Evolutionary conservation across 352 stramenopile genomes (phyloP).

Genomic region (Globisporangium carolinianum): DNA sequence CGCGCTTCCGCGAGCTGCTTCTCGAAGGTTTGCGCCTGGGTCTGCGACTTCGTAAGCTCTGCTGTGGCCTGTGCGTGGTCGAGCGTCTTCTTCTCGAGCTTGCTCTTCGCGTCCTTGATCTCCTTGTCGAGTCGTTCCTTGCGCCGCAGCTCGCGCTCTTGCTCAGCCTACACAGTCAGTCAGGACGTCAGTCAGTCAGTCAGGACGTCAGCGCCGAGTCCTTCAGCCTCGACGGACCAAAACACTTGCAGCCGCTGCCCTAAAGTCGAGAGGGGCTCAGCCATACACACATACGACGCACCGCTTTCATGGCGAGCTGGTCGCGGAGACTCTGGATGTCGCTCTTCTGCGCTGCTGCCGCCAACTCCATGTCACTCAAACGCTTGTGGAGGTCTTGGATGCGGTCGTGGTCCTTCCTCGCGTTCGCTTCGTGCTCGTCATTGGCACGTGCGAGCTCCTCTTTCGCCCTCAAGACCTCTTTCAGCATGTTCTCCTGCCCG

Average conservation of each 20-base stretch:
- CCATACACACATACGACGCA: constrained; percentile 10
- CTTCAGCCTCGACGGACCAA: too few relatives aligned
- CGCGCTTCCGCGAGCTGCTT: constrained; percentile 77
- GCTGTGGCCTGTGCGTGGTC: constrained; percentile 43
- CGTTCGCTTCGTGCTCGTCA: constrained; percentile 76
- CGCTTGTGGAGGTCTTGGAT: constrained; percentile 77
- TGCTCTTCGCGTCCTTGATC: constrained; percentile 84
- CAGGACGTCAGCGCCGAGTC: too few relatives aligned
- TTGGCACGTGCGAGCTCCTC: constrained; percentile 86
- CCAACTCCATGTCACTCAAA: constrained; percentile 52
- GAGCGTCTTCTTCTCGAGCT: constrained; percentile 82
- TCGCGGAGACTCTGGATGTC: constrained; percentile 85
- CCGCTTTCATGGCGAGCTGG: constrained; percentile 78
- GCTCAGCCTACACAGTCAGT: constrained; percentile 45
- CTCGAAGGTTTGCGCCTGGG: constrained; percentile 71
- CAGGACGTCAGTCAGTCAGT: constrained; percentile 8
- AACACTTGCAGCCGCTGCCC: too few relatives aligned
- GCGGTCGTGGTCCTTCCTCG: constrained; percentile 74
- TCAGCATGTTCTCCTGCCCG: constrained; percentile 91
- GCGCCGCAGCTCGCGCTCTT: constrained; percentile 83
- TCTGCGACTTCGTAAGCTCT: constrained; percentile 61
- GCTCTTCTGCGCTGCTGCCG: constrained; percentile 39
- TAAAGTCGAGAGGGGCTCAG: not conserved
- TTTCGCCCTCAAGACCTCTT: constrained; percentile 87
- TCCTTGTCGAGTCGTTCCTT: constrained; percentile 91